Evolutionary conservation across 192 early-diverging fungal genomes (phyloP), one percentile per base, ranked within the genome.

Genomic region (Gigaspora rosea): DNA sequence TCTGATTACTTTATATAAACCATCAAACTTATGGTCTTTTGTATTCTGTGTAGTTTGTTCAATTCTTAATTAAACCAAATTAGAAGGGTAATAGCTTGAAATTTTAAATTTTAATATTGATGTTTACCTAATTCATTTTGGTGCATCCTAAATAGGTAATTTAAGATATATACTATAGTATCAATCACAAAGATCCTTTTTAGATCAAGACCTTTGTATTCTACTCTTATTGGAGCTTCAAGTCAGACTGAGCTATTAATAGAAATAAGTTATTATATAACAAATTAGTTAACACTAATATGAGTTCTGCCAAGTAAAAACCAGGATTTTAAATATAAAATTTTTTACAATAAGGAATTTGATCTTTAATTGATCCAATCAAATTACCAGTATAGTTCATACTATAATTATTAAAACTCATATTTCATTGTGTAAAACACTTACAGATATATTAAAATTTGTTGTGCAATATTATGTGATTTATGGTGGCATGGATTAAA

Each of bases 361-460:
- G 41, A 2, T 0, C 7, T 41, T 57, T n/a, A 20, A 72, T 22
- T 57, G 8, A 72, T 57, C 27, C 3, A 41, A 41, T 41, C 41
- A 41, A 41, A 41, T 41, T 3, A 41, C 7, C 41, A 41, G 41
- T 0, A 41, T 41, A 41, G 7, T 2, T 41, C 41, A 2, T 41
- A 0, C 7, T 7, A 41, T 41, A 6, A 41, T 41, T 6, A 1
- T 41, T 41, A 41, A 41, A 41, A 2, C 41, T 2, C 41, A 0
- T 0, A 12, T 16, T 54, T 64, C 9, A 12, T 16, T 1, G 18
- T 54, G 9, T 16, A 54, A 18, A 54, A 76, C 65, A 65, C 49
- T 65, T 76, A n/a, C 62, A 76, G 36, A 65, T 76, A 50, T 15
- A 62, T 76, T 63, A 66, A 18, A 48, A 76, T 76, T 50, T 76